Conservation (phyloP, 257 asterid species). For the Lavandula angustifolia region DNA sequence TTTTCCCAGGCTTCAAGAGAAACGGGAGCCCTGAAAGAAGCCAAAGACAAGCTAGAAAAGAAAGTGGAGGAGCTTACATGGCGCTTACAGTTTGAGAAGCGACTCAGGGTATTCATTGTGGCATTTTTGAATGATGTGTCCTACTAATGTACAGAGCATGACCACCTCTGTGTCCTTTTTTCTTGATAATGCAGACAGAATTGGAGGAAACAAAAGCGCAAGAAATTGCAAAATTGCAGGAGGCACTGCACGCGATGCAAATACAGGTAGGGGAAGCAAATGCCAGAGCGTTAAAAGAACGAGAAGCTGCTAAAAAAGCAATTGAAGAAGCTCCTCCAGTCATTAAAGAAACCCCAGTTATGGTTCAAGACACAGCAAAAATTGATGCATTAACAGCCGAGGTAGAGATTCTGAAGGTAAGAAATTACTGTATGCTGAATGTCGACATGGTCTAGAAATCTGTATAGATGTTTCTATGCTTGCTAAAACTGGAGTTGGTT, state of each 20-base stretch:
- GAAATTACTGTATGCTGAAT: slow-evolving; percentile 22
- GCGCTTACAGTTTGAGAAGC: slow-evolving; percentile 97
- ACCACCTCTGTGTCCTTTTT: slow-evolving; percentile 32
- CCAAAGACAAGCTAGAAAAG: slow-evolving; percentile 96
- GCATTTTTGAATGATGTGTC: slow-evolving; percentile 22
- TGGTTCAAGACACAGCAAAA: slow-evolving; percentile 86
- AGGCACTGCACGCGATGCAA: slow-evolving; percentile 74
- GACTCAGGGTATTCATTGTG: slow-evolving; percentile 66
- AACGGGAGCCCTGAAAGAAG: slow-evolving; percentile 96
- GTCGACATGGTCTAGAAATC: slow-evolving; percentile 10
- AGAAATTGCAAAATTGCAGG: slow-evolving; percentile 82
- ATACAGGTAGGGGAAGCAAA: slow-evolving; percentile 87
- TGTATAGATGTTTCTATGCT: slow-evolving; percentile 12
- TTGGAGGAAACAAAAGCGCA: slow-evolving; percentile 94
- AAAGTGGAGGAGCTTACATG: slow-evolving; percentile 98
- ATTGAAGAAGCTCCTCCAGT: slow-evolving; percentile 98
- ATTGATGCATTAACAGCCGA: slow-evolving; percentile 80
- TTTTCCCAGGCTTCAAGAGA: slow-evolving; percentile 83
- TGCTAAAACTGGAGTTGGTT: slow-evolving; percentile 26
- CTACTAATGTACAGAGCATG: slow-evolving; percentile 26
- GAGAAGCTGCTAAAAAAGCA: slow-evolving; percentile 86
- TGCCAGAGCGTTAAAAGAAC: slow-evolving; percentile 75
- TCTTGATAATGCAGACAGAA: slow-evolving; percentile 67
- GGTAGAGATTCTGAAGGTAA: slow-evolving; percentile 77
- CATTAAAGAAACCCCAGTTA: slow-evolving; percentile 91